phyloP scores from a whole-genome alignment of 148 eudicot genomes.

The Cornus controversa region DNA sequence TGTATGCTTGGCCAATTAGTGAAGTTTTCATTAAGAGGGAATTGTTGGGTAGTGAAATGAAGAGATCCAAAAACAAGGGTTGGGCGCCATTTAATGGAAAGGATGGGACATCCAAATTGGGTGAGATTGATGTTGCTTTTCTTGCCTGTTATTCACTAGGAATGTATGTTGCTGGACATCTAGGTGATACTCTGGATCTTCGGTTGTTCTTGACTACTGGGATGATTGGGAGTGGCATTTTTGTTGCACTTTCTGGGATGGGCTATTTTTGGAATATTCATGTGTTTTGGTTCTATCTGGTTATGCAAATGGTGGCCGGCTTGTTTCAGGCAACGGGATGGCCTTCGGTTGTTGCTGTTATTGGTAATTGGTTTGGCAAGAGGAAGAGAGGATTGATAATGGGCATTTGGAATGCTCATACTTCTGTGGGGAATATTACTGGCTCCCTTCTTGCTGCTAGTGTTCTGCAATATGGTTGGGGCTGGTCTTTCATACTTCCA shows the following conservation, averaged over 20 bases:
- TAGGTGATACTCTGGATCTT: conserved; percentile 80
- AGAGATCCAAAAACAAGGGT: conserved; percentile 32
- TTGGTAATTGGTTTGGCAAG: conserved; percentile 97
- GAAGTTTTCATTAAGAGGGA: conserved; percentile 48
- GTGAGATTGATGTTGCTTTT: conserved; percentile 90
- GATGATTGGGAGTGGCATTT: conserved; percentile 92
- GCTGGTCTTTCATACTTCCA: conserved; percentile 87
- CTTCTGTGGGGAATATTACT: conserved; percentile 84
- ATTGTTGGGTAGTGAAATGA: conserved; percentile 10
- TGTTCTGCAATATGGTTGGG: conserved; percentile 92
- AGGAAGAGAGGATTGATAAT: conserved; percentile 90
- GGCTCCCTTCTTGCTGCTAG: conserved; percentile 92
- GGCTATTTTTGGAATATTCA: conserved; percentile 85
- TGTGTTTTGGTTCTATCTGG: conserved; percentile 64
- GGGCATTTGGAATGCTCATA: conserved; percentile 99
- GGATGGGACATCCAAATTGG: conserved; percentile 72
- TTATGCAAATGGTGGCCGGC: conserved; percentile 91
- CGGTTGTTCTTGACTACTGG: conserved; percentile 78
- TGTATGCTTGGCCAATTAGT: conserved; percentile 72
- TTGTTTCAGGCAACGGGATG: conserved; percentile 97
- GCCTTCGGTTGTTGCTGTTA: conserved; percentile 97
- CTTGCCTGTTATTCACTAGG: conserved; percentile 81
- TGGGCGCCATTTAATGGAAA: conserved; percentile 85
- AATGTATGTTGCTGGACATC: conserved; percentile 91
- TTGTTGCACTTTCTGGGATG: conserved; percentile 82